Percentiles rank a stretch among this genome's conserved stretches.
These are phyloP conservation scores for Cyclocybe aegerita DNA, from an alignment of 768 basidiomycete genomes.

Conservation along the genomic window DNA sequence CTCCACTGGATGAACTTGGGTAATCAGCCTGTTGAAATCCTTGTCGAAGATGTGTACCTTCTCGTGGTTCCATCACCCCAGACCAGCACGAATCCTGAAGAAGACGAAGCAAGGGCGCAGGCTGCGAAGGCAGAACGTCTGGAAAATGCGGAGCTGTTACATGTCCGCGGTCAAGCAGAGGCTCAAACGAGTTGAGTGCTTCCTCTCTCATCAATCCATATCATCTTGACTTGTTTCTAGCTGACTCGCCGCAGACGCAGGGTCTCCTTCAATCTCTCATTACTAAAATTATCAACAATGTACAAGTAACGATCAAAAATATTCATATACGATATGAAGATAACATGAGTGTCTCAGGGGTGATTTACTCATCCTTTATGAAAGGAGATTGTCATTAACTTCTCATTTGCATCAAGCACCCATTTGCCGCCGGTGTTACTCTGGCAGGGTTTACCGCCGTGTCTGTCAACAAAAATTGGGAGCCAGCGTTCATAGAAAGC, in stretches of 20 bases:
- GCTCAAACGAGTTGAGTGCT: constrained; percentile 36
- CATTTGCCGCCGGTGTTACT: constrained; percentile 90
- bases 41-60: constrained; percentile 93
- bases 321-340: constrained; percentile 98
- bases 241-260: constrained; percentile 72
- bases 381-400: constrained; percentile 1
- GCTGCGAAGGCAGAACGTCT: constrained; percentile 88
- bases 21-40: constrained; percentile 86
- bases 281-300: constrained; percentile 90
- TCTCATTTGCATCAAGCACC: constrained; percentile 56
- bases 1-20: constrained; percentile 89
- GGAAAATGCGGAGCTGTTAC: constrained; percentile 82
- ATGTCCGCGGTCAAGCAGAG: constrained; percentile 60
- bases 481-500: constrained; percentile 90
- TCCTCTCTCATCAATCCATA: not conserved
- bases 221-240: constrained; percentile 23
- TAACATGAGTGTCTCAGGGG: constrained; percentile 88
- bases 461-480: constrained; percentile 88
- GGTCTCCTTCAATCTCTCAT: constrained; percentile 81
- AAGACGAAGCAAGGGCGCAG: constrained; percentile 81
- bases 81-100: constrained; percentile 68
- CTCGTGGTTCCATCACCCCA: constrained; percentile 83
- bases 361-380: constrained; percentile 36
- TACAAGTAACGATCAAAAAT: constrained; percentile 94
- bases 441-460: constrained; percentile 84